These are phyloP conservation scores for Rhododendron williamsianum DNA, from an alignment of 148 eudicot genomes.

Conservation along the genomic window DNA sequence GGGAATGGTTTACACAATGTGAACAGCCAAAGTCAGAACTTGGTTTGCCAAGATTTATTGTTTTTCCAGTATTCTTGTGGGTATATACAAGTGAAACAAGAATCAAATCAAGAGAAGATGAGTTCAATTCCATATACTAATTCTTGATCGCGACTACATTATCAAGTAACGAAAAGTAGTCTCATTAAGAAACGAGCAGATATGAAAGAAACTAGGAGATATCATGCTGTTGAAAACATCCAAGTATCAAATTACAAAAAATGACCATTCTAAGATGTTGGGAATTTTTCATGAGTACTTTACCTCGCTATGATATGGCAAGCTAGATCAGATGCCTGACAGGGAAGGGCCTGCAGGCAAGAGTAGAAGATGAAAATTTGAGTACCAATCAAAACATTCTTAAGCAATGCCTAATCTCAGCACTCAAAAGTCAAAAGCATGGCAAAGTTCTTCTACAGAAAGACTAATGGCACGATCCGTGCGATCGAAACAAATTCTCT, in stretches of 20 bases:
- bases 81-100: not conserved
- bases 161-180: not conserved
- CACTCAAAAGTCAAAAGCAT: not conserved
- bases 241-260: not conserved
- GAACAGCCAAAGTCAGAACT: not conserved
- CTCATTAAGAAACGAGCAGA: not conserved
- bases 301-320: not conserved
- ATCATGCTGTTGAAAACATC: not conserved
- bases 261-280: not conserved
- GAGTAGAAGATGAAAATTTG: not conserved
- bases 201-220: not conserved
- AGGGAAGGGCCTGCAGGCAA: not conserved
- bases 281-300: not conserved
- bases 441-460: not conserved
- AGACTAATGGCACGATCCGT: not conserved
- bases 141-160: not conserved
- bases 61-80: not conserved
- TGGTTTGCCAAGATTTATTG: not conserved
- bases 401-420: not conserved
- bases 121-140: not conserved
- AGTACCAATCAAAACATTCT: not conserved
- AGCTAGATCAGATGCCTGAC: not conserved
- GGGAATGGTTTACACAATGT: not conserved
- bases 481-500: not conserved
- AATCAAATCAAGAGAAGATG: not conserved